Conservation (phyloP, 1,284 basidiomycete species). For the Ceratobasidium sp. region DNA sequence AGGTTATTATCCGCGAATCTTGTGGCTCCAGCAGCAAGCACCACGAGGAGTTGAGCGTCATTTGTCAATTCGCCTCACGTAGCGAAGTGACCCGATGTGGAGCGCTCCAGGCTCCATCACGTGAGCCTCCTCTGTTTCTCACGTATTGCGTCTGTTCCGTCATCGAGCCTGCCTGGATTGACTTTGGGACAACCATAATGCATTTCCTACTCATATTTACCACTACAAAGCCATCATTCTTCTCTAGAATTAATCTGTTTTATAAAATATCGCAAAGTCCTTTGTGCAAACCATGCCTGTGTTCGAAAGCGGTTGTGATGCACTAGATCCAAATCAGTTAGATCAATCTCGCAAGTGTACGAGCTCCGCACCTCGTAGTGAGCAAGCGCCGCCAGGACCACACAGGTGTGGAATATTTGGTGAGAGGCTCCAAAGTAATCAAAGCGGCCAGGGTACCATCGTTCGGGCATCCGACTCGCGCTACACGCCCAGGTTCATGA, state of each 20-base stretch:
- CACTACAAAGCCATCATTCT: too few species aligned
- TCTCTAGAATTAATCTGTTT: too few species aligned
- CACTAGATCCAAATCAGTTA: slow-evolving; percentile 47
- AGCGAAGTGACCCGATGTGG: neutral
- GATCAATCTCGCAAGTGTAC: neutral
- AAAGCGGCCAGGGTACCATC: slow-evolving; percentile 77
- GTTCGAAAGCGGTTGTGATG: slow-evolving; percentile 62
- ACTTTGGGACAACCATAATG: too few species aligned
- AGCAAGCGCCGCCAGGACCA: slow-evolving; percentile 76
- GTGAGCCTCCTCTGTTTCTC: neutral
- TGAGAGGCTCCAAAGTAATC: slow-evolving; percentile 84
- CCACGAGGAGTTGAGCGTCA: neutral
- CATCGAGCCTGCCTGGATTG: too few species aligned
- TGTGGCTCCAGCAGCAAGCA: neutral
- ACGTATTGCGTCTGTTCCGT: neutral
- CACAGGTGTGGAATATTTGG: slow-evolving; percentile 86
- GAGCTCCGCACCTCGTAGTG: slow-evolving; percentile 61
- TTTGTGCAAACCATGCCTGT: slow-evolving; percentile 57
- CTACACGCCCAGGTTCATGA: slow-evolving; percentile 51
- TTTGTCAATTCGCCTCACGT: neutral
- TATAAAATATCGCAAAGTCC: slow-evolving; percentile 43
- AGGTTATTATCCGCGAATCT: neutral
- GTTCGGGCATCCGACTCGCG: slow-evolving; percentile 83
- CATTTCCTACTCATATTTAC: too few species aligned
- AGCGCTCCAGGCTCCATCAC: neutral